Conservation (phyloP, 2,329 filamentous ascomycete genomes). For the Colletotrichum sidae region DNA sequence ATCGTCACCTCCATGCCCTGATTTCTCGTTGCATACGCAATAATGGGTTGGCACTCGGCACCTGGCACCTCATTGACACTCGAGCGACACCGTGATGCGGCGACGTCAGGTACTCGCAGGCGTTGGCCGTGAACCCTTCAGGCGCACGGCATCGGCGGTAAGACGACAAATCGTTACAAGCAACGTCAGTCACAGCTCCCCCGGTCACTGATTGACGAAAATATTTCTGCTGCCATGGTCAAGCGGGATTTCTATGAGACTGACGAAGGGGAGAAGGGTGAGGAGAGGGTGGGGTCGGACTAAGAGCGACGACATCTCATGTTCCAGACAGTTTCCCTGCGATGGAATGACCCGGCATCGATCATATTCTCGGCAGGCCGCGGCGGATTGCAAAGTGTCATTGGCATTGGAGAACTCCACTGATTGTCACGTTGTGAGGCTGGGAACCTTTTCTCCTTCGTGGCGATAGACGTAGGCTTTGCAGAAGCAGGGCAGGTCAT, state of each 20-base stretch:
- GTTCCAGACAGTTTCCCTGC: constrained; percentile 34
- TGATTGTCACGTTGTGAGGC: constrained; percentile 30
- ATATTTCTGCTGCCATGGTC: background rate
- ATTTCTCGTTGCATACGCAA: background rate
- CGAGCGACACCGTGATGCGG: background rate
- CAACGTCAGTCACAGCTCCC: background rate
- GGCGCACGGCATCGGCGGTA: background rate
- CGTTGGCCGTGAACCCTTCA: background rate
- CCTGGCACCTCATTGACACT: constrained; percentile 18
- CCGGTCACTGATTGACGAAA: background rate
- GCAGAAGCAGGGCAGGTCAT: background rate
- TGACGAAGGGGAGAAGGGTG: constrained; percentile 11
- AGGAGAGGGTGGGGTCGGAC: constrained; percentile 11
- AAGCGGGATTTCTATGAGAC: constrained; percentile 1
- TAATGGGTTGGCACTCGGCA: background rate
- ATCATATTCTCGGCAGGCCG: constrained; percentile 24
- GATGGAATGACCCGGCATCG: constrained; percentile 23
- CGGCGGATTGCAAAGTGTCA: constrained; percentile 27
- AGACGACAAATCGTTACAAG: constrained; percentile 4
- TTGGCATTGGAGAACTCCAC: constrained; percentile 26
- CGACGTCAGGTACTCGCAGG: constrained; percentile 8
- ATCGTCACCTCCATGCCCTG: constrained; percentile 13
- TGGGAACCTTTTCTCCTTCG: constrained; percentile 6
- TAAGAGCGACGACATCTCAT: constrained; percentile 4
- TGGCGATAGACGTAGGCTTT: too few relatives aligned